Evolutionary conservation across 202 grass and related monocot species (phyloP), one percentile per base, ranked within the genome.

Genomic region (Panicum virgatum): DNA sequence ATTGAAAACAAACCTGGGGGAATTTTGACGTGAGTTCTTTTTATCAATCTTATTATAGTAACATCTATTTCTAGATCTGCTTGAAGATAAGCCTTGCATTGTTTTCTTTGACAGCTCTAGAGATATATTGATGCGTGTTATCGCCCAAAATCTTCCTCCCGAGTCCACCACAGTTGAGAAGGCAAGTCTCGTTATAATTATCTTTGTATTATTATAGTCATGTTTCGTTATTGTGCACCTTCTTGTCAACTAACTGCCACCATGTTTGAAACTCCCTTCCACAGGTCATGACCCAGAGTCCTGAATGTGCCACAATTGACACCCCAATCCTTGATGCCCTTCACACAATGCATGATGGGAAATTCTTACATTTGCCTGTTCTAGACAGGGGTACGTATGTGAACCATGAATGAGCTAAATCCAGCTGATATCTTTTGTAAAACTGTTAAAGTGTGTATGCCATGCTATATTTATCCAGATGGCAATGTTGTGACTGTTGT

Each of bases 201-300:
- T 69, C 13, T 81, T 81, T 29, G 42, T 42, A 19, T 63, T 51
- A 18, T 39, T 80, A 74, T 37, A 43, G 11, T 53, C 32, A 7
- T 9, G 12, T 30, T 63, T 20, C 29, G 37, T 79, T 82, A 20
- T 67, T 44, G 6, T 53, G 7, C 29, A 38, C 43, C 29, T 52
- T 50, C 38, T 56, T 7, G 59, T 62, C 16, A 73, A 43, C 23
- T 78, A 58, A 51, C 14, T 10, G 11, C 3, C 13, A 73, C 63
- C 7, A 73, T 78, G 19, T 47, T 44, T 86, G 45, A 60, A 83
- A 83, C 25, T 77, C 56, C 56, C 78, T 89, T 85, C 12, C 9
- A 85, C 89, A 98, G 96, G 96, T 98, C 69, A 98, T 98, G 96
- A 98, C 96, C 39, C 87, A 90, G 88, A 96, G 90, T 84, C 96